Evolutionary conservation across 2,329 filamentous ascomycete species (phyloP), one percentile per base, ranked within the genome.

Genomic region (Pyrenophora tritici-repentis): DNA sequence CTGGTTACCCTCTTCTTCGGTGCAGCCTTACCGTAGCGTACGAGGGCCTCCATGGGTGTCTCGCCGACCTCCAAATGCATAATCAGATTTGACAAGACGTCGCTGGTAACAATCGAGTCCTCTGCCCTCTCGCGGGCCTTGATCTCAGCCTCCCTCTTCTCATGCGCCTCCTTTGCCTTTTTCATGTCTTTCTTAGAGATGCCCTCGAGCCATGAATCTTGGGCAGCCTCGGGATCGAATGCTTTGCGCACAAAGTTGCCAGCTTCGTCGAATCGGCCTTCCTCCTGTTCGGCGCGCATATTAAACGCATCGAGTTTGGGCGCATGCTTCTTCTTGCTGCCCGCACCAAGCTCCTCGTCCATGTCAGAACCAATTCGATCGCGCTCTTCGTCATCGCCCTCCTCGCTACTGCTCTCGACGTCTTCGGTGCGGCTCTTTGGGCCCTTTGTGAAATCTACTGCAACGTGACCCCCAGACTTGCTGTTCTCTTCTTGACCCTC

Each of bases 241-340:
- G 92, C 92, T 73, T 95, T 95, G 49, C 94, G 86, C 37, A 99
- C 85, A 71, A 86, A 99, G 73, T 97, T 99, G 8, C 93, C 93
- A 1, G 86, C 79, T 62, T 94, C 89, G 70, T 99, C 94, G 66
- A 97, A 99, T 9, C 86, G 83, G 1, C 94, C 94, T 62, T 97
- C 93, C 67, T 97, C 91, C 72, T 95, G 87, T 73, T 99, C 94
- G 10, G 84, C 79, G 52, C 85, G 86, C 81, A 99, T 89, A 69
- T 99, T 97, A 81, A 99, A 99, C 2, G 93, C 93, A 73, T 97
- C 94, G 5, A 99, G 82, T 71, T 94, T 90, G 1, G 94, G 94
- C 1, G 94, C 94, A 73, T 97, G 91, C 65, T 86, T 89, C 77
- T 97, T 97, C 63, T 95, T 88, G 2, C 89, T 89, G 12, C 94